Evolutionary conservation across 192 early-diverging fungal genomes (phyloP).

Genomic region (Geranomyces variabilis): DNA sequence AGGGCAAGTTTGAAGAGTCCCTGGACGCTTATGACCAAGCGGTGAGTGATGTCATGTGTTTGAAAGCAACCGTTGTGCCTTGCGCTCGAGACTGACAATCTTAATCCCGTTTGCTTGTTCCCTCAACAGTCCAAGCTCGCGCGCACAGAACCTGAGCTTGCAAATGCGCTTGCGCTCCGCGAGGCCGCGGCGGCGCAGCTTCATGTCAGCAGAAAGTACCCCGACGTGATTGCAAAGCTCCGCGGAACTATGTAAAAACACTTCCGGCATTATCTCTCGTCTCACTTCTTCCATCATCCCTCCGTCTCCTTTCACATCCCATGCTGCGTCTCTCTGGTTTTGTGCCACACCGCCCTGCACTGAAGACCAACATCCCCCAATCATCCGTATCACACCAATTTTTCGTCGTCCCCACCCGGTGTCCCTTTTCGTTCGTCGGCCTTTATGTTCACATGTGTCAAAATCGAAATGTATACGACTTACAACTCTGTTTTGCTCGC

Average conservation of each 20-base stretch:
- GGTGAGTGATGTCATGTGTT: slow-evolving; percentile 31
- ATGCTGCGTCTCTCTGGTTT: too few relatives aligned
- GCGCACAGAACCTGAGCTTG: slow-evolving; percentile 87
- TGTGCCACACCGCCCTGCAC: too few relatives aligned
- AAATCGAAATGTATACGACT: too few relatives aligned
- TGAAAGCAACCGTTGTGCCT: neutral
- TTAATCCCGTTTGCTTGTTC: slow-evolving; percentile 37
- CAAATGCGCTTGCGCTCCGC: slow-evolving; percentile 68
- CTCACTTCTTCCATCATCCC: too few relatives aligned
- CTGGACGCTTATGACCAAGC: slow-evolving; percentile 81
- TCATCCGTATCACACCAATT: too few relatives aligned
- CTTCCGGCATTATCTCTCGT: neutral
- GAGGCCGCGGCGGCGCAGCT: slow-evolving; percentile 37
- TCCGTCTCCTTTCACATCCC: too few relatives aligned
- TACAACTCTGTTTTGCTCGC: too few relatives aligned
- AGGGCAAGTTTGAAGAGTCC: slow-evolving; percentile 84
- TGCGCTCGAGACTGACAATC: neutral
- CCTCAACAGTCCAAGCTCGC: slow-evolving; percentile 66
- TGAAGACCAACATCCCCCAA: too few relatives aligned
- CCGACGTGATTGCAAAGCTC: slow-evolving; percentile 23
- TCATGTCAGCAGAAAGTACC: slow-evolving; percentile 20
- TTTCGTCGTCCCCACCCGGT: too few relatives aligned
- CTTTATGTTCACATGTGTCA: too few relatives aligned
- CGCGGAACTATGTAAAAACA: slow-evolving; percentile 13
- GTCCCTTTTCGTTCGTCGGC: too few relatives aligned